Percentiles rank a stretch among this genome's conserved stretches.
Evolutionary conservation across 2,329 filamentous ascomycete genomes (phyloP).

Genomic region (Ilyonectria robusta): DNA sequence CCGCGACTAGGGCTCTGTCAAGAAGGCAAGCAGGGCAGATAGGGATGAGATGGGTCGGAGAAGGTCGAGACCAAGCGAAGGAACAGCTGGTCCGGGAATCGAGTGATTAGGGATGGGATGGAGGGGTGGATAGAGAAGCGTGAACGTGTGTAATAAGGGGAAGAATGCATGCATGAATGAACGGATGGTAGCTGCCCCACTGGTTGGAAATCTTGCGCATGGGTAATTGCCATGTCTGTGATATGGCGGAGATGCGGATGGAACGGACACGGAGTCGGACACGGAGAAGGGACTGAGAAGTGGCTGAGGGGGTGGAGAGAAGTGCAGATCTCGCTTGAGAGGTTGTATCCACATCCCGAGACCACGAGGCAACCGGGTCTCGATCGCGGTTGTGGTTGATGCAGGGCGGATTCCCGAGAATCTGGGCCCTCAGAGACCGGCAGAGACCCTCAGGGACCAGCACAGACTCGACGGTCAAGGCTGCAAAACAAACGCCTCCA

Average conservation of each 20-base stretch:
- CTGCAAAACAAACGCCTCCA: constrained; percentile 23
- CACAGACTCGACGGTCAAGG: constrained; percentile 4
- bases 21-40: background rate
- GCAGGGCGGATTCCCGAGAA: constrained; percentile 29
- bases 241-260: background rate
- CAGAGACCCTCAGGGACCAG: constrained; percentile 9
- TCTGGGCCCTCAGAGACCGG: constrained; percentile 28
- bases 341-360: constrained; percentile 3
- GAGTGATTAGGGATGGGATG: constrained; percentile 5
- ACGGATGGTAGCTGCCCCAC: background rate
- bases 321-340: constrained; percentile 11
- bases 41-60: background rate
- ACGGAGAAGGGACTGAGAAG: background rate
- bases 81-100: constrained; percentile 1
- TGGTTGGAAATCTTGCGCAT: background rate
- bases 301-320: background rate
- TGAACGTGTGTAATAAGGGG: background rate
- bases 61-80: constrained; percentile 16
- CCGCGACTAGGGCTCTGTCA: background rate
- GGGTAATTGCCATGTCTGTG: background rate
- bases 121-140: background rate
- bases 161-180: background rate
- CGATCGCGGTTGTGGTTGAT: constrained; percentile 18
- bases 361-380: background rate
- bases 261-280: constrained; percentile 6